Base-by-base conservation (phyloP, 805 yeast species). In the Starmerella apicola region DNA sequence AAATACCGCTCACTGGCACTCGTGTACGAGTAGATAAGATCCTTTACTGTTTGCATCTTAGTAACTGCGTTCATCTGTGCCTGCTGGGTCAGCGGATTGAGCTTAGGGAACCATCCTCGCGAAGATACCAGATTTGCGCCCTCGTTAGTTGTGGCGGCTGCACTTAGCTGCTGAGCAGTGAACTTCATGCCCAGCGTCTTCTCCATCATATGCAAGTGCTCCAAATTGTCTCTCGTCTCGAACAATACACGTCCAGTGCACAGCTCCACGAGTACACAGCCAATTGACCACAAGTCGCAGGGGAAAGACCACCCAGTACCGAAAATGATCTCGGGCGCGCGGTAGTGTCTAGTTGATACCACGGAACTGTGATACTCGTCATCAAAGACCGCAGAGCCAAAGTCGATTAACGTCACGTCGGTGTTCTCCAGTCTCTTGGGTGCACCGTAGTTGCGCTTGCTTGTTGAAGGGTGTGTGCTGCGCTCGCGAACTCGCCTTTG, bases 221-320 rank as follows among this genome's bases (percentile, higher is more conserved):
- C 97, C 37, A 78, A 64, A 58, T 88, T 86, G 56, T 91, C 96
- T 58, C 88, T 95, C 1, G 97, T 91, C 50, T 83, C 85, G 61
- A 88, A 91, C 19, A 91, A 63, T 1, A 96, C 95, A 54, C 84
- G 94, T 21, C 99, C 99, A 16, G 93, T 83, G 28, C 82, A 77
- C 36, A 91, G 62, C 61, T 91, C 99, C 8, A 84, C 86, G 26
- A 91, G 62, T 13, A 91, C 83, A 59, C 97, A 88, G 1, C 95
- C 99, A 32, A 91, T 68, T 1, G 95, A 82, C 99, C 99, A 91
- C 64, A 88, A 66, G 58, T 91, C 99, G 59, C 97, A 88, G 1
- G 96, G 94, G 52, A 72, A 85, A 6, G 95, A 81, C 97, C 98
- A 91, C 16, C 96, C 95, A n/a, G 74, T 69, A 1, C 95, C 95